These are phyloP conservation scores for Rhododendron kiyosumense DNA, from an alignment of 148 eudicot species.

Conservation along the genomic window DNA sequence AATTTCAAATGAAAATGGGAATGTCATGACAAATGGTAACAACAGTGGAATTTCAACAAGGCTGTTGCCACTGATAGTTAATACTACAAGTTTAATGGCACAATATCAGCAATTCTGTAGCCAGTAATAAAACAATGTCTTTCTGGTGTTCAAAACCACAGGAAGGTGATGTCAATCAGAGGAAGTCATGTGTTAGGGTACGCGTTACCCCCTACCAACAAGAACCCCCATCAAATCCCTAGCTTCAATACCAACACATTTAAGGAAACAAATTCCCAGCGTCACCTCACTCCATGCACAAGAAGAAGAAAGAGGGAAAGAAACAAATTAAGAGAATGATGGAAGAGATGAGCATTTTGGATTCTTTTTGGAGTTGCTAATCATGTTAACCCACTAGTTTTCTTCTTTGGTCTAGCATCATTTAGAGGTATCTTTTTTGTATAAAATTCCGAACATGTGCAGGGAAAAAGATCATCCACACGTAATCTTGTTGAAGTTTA, in stretches of 20 bases:
- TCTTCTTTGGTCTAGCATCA: not conserved
- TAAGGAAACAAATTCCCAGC: not conserved
- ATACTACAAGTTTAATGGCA: not conserved
- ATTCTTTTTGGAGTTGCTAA: not conserved
- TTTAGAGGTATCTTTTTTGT: not conserved
- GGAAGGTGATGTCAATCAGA: not conserved
- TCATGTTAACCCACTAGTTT: not conserved
- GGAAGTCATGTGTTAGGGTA: not conserved
- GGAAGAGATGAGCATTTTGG: not conserved
- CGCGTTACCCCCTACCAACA: not conserved
- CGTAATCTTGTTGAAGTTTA: not conserved
- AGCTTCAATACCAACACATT: not conserved
- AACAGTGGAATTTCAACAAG: not conserved
- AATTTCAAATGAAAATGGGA: not conserved
- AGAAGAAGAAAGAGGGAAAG: not conserved
- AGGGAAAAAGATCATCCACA: not conserved
- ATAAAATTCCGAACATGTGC: not conserved
- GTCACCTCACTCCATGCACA: not conserved
- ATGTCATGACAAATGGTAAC: not conserved
- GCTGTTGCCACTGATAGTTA: not conserved
- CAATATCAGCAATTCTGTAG: not conserved
- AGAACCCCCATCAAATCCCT: not conserved
- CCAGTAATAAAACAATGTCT: not conserved
- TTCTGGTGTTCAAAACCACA: not conserved
- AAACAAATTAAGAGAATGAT: not conserved